phyloP scores from a whole-genome alignment of 345 rosid genomes.

The Gossypium turneri region DNA sequence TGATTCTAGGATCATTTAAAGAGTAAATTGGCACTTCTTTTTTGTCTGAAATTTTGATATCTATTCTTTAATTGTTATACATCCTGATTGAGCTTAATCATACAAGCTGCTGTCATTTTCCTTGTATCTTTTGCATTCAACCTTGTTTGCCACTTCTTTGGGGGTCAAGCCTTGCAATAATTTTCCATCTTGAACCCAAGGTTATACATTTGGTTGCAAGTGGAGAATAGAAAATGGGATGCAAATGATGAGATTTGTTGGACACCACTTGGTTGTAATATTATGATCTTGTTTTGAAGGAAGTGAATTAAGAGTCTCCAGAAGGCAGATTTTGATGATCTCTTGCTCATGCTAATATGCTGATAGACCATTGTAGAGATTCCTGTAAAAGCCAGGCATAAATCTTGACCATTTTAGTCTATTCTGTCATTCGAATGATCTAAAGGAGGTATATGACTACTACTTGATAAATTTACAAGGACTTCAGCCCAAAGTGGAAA shows the following conservation, averaged over 20 bases:
- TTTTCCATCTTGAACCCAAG: not conserved
- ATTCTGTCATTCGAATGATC: too few relatives aligned
- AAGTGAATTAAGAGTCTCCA: not conserved
- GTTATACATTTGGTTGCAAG: not conserved
- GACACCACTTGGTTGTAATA: not conserved
- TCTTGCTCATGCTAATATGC: not conserved
- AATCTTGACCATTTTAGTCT: too few relatives aligned
- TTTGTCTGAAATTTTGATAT: slow-evolving; percentile 19
- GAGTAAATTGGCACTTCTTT: not conserved
- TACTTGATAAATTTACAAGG: too few relatives aligned
- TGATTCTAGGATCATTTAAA: slow-evolving; percentile 4
- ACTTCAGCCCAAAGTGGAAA: too few relatives aligned
- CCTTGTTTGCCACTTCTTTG: not conserved
- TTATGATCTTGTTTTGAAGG: not conserved
- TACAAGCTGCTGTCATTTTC: slow-evolving; percentile 5
- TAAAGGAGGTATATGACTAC: too few relatives aligned
- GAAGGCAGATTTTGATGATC: not conserved
- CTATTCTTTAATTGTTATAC: slow-evolving; percentile 29
- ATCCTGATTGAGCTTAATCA: slow-evolving; percentile 18
- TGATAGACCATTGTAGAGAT: not conserved
- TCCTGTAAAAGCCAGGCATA: too few relatives aligned
- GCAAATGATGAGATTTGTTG: not conserved
- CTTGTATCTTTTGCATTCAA: not conserved
- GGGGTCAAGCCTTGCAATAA: not conserved
- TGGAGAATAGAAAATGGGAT: not conserved